Conservation (phyloP, 345 rosid species). For the Theobroma cacao region DNA sequence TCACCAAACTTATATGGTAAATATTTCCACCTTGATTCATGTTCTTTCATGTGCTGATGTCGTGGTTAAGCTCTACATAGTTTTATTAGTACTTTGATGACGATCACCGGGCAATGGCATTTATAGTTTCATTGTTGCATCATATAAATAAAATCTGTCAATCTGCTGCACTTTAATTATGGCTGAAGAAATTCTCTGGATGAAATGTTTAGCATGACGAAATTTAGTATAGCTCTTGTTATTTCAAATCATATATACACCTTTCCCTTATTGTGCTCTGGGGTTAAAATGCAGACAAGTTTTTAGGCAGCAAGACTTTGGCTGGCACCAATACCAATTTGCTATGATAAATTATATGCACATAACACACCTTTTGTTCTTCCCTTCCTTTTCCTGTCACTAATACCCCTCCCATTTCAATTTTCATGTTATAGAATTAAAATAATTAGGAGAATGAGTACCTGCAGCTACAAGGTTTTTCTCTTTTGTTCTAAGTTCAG, state of each 20-base stretch:
- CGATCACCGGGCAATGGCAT: neutral
- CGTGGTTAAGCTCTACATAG: neutral
- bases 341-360: neutral
- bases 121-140: neutral
- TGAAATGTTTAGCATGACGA: neutral
- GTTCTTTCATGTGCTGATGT: neutral
- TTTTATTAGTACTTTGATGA: neutral
- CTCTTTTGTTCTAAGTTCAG: neutral
- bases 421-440: neutral
- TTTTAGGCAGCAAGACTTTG: neutral
- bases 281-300: neutral
- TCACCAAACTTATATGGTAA: slow-evolving; percentile 69
- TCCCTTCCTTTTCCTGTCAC: neutral
- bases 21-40: neutral
- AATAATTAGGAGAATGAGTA: neutral
- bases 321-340: neutral
- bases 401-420: neutral
- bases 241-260: neutral
- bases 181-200: neutral
- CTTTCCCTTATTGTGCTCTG: neutral
- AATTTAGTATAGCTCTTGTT: neutral
- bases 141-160: neutral
- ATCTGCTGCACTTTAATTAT: neutral
- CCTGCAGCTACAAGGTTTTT: neutral
- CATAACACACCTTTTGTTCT: neutral